Percentiles rank a stretch among this genome's conserved stretches.
These are phyloP conservation scores for Lignosus rhinocerotis DNA, from an alignment of 1,284 basidiomycete species.

Conservation along the genomic window DNA sequence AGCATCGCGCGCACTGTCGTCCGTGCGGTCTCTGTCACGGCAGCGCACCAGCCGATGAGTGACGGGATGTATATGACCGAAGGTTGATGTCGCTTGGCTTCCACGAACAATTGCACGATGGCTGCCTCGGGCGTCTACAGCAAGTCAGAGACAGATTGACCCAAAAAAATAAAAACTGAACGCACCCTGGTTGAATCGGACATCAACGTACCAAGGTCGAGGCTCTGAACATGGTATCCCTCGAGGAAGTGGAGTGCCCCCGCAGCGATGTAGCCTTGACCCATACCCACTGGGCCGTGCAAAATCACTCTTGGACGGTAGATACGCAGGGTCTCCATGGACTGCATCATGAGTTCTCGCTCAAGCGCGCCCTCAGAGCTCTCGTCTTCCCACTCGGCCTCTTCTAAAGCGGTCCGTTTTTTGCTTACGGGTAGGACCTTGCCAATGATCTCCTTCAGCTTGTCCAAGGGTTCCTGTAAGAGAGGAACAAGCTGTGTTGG, in stretches of 20 bases:
- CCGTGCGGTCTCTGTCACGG: constrained; percentile 83
- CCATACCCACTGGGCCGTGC: constrained; percentile 85
- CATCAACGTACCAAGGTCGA: constrained; percentile 89
- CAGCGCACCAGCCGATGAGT: constrained; percentile 82
- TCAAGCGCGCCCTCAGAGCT: constrained; percentile 75
- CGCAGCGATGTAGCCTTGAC: constrained; percentile 87
- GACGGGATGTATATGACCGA: constrained; percentile 96
- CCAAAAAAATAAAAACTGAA: background rate
- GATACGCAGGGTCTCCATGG: constrained; percentile 88
- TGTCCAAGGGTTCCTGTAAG: constrained; percentile 68
- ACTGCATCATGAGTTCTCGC: constrained; percentile 84
- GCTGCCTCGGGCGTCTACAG: constrained; percentile 85
- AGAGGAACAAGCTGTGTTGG: constrained; percentile 87
- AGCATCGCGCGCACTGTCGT: constrained; percentile 89
- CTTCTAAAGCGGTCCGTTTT: constrained; percentile 82
- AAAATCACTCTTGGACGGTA: constrained; percentile 90
- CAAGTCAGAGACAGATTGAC: background rate
- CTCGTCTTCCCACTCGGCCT: constrained; percentile 89
- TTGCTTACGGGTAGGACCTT: constrained; percentile 75
- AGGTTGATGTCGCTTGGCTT: constrained; percentile 97
- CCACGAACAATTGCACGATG: constrained; percentile 95
- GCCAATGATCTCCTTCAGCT: constrained; percentile 69
- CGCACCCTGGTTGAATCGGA: constrained; percentile 86
- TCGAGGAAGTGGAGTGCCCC: constrained; percentile 93
- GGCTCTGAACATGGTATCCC: constrained; percentile 92